Percentiles rank a stretch among this genome's conserved stretches.
Conservation (phyloP, 805 yeast genomes). For the Geotrichum ghanense region DNA sequence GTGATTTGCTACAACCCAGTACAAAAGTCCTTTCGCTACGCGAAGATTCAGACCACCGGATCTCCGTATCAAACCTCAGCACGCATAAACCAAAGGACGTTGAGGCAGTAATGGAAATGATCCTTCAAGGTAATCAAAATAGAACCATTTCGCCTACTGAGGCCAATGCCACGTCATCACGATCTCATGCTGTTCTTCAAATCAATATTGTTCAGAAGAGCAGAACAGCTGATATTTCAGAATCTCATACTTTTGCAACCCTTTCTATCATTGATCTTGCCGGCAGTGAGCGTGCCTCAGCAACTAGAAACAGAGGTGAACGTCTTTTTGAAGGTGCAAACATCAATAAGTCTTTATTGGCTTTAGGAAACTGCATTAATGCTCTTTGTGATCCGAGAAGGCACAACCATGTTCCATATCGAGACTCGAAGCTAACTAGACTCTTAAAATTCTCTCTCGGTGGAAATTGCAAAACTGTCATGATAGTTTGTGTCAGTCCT, state of each 20-base stretch:
- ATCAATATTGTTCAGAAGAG: slow-evolving; percentile 54
- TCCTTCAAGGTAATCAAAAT: slow-evolving; percentile 57
- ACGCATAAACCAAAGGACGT: slow-evolving; percentile 40
- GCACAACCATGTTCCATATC: slow-evolving; percentile 70
- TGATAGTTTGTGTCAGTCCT: slow-evolving; percentile 92
- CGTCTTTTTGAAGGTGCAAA: slow-evolving; percentile 86
- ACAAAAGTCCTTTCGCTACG: slow-evolving; percentile 34
- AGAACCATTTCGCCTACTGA: slow-evolving; percentile 81
- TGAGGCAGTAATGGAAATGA: slow-evolving; percentile 45
- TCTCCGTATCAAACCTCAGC: slow-evolving; percentile 62
- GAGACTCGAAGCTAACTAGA: slow-evolving; percentile 85
- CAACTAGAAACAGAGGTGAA: slow-evolving; percentile 74
- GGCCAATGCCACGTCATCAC: slow-evolving; percentile 80
- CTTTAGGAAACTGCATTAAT: slow-evolving; percentile 88
- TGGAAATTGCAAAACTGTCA: slow-evolving; percentile 88
- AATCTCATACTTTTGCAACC: slow-evolving; percentile 66
- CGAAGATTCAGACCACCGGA: slow-evolving; percentile 57
- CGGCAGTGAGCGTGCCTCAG: slow-evolving; percentile 89
- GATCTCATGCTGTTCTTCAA: slow-evolving; percentile 91
- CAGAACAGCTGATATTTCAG: slow-evolving; percentile 50
- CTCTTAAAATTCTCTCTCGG: slow-evolving; percentile 81
- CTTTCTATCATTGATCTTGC: slow-evolving; percentile 85
- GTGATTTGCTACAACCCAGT: slow-evolving; percentile 59
- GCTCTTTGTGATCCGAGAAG: slow-evolving; percentile 70
- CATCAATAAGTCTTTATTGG: slow-evolving; percentile 77